Evolutionary conservation across 1,284 basidiomycete genomes (phyloP).

Genomic region (Leccinum huronense): DNA sequence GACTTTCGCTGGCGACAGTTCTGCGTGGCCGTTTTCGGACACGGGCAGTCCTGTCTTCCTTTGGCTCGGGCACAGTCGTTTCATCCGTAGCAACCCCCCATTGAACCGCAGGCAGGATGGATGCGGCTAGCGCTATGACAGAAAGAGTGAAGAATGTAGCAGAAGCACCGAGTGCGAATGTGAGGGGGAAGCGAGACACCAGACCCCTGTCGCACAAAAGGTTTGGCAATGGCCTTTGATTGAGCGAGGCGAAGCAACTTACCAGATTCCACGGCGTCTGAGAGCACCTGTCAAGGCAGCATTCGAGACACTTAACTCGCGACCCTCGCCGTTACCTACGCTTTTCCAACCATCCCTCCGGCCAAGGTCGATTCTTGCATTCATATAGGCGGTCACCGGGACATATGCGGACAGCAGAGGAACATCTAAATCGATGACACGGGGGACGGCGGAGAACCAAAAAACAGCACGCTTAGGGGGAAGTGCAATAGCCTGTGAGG

Average conservation of each 20-base stretch:
- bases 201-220: slow-evolving; percentile 49
- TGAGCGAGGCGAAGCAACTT: slow-evolving; percentile 22
- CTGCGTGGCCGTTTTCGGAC: slow-evolving; percentile 30
- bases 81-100: slow-evolving; percentile 24
- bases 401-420: slow-evolving; percentile 54
- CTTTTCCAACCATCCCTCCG: slow-evolving; percentile 67
- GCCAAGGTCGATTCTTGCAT: slow-evolving; percentile 62
- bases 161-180: slow-evolving; percentile 43
- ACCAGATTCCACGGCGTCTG: slow-evolving; percentile 67
- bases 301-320: slow-evolving; percentile 64
- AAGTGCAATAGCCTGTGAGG: slow-evolving; percentile 53
- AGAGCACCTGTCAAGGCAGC: slow-evolving; percentile 61
- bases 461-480: slow-evolving; percentile 35
- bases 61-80: slow-evolving; percentile 15
- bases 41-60: slow-evolving; percentile 26
- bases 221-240: slow-evolving; percentile 1
- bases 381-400: slow-evolving; percentile 45
- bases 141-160: slow-evolving; percentile 41
- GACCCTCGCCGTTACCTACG: slow-evolving; percentile 62
- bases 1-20: slow-evolving; percentile 20
- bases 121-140: slow-evolving; percentile 40
- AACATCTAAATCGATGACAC: slow-evolving; percentile 47
- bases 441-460: slow-evolving; percentile 43
- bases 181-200: slow-evolving; percentile 66
- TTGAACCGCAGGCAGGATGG: slow-evolving; percentile 49